phyloP scores from a whole-genome alignment of 2,329 filamentous ascomycete species.

The Beauveria caledonica region DNA sequence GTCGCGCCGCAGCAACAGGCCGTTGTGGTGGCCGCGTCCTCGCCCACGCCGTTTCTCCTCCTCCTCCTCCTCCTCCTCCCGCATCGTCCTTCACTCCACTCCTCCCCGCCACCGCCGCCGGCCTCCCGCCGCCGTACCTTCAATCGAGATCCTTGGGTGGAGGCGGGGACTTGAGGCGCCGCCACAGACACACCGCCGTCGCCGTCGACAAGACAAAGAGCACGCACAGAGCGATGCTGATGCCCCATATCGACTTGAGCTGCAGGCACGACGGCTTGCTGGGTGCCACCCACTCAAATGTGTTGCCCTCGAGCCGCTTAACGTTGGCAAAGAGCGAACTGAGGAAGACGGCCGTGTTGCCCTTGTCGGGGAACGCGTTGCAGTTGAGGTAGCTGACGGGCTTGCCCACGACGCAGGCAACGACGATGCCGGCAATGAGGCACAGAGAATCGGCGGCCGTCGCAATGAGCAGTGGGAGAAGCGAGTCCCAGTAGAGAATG shows the following conservation, averaged over 20 bases:
- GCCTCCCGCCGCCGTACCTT: conserved; percentile 38
- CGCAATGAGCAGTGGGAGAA: conserved; percentile 66
- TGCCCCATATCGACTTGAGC: conserved; percentile 81
- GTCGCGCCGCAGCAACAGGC: background rate
- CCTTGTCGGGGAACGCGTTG: conserved; percentile 35
- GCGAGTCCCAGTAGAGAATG: conserved; percentile 71
- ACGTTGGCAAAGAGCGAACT: conserved; percentile 34
- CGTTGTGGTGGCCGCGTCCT: background rate
- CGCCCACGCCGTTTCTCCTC: background rate
- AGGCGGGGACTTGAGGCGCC: conserved; percentile 39
- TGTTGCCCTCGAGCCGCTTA: conserved; percentile 23
- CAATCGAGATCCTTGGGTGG: conserved; percentile 42
- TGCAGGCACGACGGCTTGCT: conserved; percentile 64
- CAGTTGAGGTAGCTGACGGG: conserved; percentile 75
- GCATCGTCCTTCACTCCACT: background rate
- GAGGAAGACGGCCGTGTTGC: conserved; percentile 37
- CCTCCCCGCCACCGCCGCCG: conserved; percentile 17
- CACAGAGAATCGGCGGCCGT: conserved; percentile 59
- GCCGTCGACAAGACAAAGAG: conserved; percentile 58
- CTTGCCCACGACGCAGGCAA: conserved; percentile 69
- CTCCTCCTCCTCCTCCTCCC: background rate
- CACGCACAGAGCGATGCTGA: conserved; percentile 70
- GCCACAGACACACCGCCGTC: conserved; percentile 53
- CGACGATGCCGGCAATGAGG: conserved; percentile 68
- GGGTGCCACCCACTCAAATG: conserved; percentile 40